Base-by-base conservation (phyloP, 2,329 filamentous ascomycete genomes). In the Phoma sp. region DNA sequence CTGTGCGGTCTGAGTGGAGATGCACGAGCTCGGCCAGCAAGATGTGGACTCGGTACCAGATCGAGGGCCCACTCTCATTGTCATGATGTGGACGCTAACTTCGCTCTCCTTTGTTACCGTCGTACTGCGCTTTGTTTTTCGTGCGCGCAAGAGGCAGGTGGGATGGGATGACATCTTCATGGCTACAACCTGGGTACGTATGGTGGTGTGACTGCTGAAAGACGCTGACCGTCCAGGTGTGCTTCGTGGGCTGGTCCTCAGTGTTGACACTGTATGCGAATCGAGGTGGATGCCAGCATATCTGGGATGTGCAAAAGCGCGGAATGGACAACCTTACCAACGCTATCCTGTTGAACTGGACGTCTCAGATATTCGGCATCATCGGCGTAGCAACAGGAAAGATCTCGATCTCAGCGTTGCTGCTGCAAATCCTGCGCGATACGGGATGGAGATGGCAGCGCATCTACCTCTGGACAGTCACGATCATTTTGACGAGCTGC, bases 81-180 rank as follows among this genome's bases (percentile, higher is more conserved):
- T 36, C 29, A 40, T 47, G 42, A 46, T 53, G 49, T 53, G 49
- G 49, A 25, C 36, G 14, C 42, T 53, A 4, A 42, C 42, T 3
- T 18, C 23, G 3, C 21, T 53, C 6, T 40, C 42, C 11, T 14
- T 53, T 5, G 7, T 30, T 17, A 37, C 49, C 2, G 18, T 53
- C 9, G 18, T 42, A 18, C 23, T 53, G 1, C 29, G 49, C 21
- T 53, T 53, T 2, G 7, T 30, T 2, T 46, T 46, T 25, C 49
- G 49, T 7, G 29, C 9, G 33, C 34, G 36, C 11, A 40, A 30
- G 7, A 34, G 18, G 5, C 42, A 36, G 17, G 28, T 53, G 12
- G 49, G 49, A 7, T 53, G 42, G 36, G 49, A 40, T 10, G 49
- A 47, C 17, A 25, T 40, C 10, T 47, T 53, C 21, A 53, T 53